phyloP scores from a whole-genome alignment of 2,329 filamentous ascomycete genomes.

The Nigrograna mackinnonii region DNA sequence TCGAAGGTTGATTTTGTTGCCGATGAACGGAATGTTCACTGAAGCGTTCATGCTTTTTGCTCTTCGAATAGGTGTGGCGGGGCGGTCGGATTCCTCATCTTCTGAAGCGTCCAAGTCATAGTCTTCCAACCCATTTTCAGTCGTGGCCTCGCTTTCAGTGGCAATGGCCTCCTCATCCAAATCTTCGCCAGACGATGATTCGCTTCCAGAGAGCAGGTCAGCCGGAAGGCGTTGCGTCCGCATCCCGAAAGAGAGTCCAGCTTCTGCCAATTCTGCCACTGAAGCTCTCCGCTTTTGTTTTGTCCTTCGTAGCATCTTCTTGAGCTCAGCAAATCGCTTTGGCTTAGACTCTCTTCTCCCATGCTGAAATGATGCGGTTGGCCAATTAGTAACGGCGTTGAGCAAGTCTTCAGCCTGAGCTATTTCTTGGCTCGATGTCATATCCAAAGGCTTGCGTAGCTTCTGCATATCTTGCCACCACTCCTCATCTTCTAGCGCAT shows the following conservation, averaged over 20 bases:
- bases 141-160: constrained; percentile 34
- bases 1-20: constrained; percentile 28
- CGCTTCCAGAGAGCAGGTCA: constrained; percentile 56
- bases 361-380: constrained; percentile 57
- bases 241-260: constrained; percentile 73
- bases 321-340: constrained; percentile 61
- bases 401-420: constrained; percentile 50
- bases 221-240: constrained; percentile 73
- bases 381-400: constrained; percentile 51
- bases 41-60: constrained; percentile 22
- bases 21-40: constrained; percentile 26
- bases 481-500: constrained; percentile 69
- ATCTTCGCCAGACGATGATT: constrained; percentile 44
- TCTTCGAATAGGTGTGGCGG: constrained; percentile 16
- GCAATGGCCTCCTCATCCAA: constrained; percentile 29
- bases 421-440: constrained; percentile 48
- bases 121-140: constrained; percentile 35
- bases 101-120: constrained; percentile 39
- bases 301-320: constrained; percentile 64
- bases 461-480: constrained; percentile 82
- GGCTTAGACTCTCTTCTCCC: constrained; percentile 46
- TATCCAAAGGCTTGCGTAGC: constrained; percentile 38
- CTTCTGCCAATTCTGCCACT: constrained; percentile 49
- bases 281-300: constrained; percentile 54
- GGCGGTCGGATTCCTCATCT: constrained; percentile 25